Conservation (phyloP, 2,329 filamentous ascomycete genomes). For the Elsinoe arachidis region DNA sequence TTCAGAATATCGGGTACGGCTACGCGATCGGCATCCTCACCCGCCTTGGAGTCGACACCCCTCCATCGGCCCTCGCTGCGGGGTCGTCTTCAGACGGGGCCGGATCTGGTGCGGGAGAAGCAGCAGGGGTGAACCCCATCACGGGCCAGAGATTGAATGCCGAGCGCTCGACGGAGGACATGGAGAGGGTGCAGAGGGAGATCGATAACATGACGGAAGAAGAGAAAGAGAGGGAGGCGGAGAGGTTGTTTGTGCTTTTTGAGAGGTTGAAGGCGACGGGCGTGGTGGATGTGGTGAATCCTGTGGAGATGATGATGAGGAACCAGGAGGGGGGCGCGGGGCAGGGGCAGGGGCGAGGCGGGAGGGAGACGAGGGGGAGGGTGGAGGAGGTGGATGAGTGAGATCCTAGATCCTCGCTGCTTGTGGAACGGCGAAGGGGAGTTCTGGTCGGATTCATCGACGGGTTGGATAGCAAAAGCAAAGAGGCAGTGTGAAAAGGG, state of each 20-base stretch:
- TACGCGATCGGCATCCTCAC: conserved; percentile 86
- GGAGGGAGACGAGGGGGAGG: neutral
- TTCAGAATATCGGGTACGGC: conserved; percentile 88
- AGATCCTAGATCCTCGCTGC: too few species aligned
- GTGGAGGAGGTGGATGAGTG: too few species aligned
- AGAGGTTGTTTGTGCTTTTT: conserved; percentile 81
- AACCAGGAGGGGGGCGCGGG: conserved; percentile 57
- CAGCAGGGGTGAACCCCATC: conserved; percentile 61
- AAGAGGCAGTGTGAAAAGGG: neutral
- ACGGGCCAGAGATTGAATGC: conserved; percentile 61
- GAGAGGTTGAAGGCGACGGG: conserved; percentile 77
- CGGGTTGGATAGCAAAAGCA: neutral
- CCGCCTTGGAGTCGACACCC: conserved; percentile 71
- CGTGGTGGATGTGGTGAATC: conserved; percentile 69
- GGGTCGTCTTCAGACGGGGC: conserved; percentile 23
- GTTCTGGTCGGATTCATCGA: too few species aligned
- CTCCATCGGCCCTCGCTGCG: conserved; percentile 32
- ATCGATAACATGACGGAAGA: conserved; percentile 75
- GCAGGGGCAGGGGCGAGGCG: conserved; percentile 43
- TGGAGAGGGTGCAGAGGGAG: conserved; percentile 53
- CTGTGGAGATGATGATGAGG: conserved; percentile 57
- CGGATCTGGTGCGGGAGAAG: conserved; percentile 16
- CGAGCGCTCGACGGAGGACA: conserved; percentile 42
- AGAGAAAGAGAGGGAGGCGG: conserved; percentile 87
- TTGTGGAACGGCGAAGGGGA: too few species aligned